phyloP scores from a whole-genome alignment of 129 eudicot species.

The Flaveria linearis region DNA sequence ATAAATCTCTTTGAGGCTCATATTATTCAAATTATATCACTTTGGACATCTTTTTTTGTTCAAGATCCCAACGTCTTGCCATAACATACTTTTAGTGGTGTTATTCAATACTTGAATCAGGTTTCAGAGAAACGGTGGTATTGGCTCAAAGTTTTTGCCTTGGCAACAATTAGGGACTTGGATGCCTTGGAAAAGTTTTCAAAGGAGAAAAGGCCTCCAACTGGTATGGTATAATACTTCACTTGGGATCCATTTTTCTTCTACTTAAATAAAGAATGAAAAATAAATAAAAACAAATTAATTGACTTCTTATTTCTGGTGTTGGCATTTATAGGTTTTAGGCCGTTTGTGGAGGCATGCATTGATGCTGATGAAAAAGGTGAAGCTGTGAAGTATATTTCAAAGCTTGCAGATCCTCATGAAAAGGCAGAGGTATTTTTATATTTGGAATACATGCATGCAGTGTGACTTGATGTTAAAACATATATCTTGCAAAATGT shows the following conservation, averaged over 20 bases:
- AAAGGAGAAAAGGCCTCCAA: conserved; percentile 92
- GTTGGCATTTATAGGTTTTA: no score
- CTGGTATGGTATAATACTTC: conserved; percentile 48
- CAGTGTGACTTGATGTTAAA: conserved; percentile 12
- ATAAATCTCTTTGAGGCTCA: no score
- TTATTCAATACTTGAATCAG: conserved; percentile 46
- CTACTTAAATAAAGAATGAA: not conserved
- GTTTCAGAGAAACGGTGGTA: conserved; percentile 98
- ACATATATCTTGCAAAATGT: no score
- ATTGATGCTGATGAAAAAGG: no score
- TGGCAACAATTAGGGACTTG: conserved; percentile 95
- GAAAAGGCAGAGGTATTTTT: conserved; percentile 86
- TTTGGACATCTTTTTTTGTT: not conserved
- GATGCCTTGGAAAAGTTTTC: conserved; percentile 93
- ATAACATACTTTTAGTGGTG: not conserved
- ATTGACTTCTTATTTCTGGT: no score
- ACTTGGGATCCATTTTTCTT: no score
- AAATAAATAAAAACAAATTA: conserved; percentile 5
- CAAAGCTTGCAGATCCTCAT: conserved; percentile 81
- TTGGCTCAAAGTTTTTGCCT: no score
- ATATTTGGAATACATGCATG: conserved; percentile 16
- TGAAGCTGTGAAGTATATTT: no score
- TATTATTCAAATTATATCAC: no score
- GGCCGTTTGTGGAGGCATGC: no score
- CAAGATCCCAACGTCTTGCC: conserved; percentile 2